Evolutionary conservation across 495 filamentous ascomycete genomes (phyloP), one percentile per base, ranked within the genome.

Genomic region (Xylaria venustula): DNA sequence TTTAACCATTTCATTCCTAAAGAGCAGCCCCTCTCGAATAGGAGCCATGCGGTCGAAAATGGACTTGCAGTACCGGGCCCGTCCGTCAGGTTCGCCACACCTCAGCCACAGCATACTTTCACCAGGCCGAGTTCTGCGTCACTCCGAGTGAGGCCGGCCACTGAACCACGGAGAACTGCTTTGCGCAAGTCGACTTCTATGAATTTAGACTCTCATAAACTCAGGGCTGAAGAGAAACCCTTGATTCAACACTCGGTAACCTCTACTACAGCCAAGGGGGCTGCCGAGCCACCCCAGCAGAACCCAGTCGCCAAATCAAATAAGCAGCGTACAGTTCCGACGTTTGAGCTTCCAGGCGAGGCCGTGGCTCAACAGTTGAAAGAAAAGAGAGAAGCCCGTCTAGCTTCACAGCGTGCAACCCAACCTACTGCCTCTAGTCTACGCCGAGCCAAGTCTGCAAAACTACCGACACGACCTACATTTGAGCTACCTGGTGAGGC

Each of bases 401-500:
- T 73, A 23, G 77, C 77, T 20, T 71, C 73, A 26, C 72, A 72
- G 46, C 64, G 63, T 30, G 72, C 75, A 7, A 68, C 71, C n/a
- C 74, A 74, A 57, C 74, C 75, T 7, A 76, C 75, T 26, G 40
- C 58, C 17, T 58, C 67, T 37, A 70, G 69, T 37, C 67, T 72
- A 25, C 60, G 69, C 51, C 63, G 69, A 45, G 63, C 71, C 62
- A 83, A 88, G 73, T 88, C 87, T 0, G 78, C 71, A 28, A 90
- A 86, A 64, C 69, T 80, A 7, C 81, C 81, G 9, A 89, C 87
- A 5, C 80, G 76, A 30, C 73, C 90, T 11, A 83, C 75, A 17
- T 93, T 91, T 68, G 84, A 88, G 66, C 78, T 93, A 22, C 87
- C 88, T 0, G 88, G 89, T 32, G 90, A 91, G 58, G 88, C 86